These are phyloP conservation scores for Daldinia grandis DNA, from an alignment of 495 filamentous ascomycete genomes.

Conservation along the genomic window DNA sequence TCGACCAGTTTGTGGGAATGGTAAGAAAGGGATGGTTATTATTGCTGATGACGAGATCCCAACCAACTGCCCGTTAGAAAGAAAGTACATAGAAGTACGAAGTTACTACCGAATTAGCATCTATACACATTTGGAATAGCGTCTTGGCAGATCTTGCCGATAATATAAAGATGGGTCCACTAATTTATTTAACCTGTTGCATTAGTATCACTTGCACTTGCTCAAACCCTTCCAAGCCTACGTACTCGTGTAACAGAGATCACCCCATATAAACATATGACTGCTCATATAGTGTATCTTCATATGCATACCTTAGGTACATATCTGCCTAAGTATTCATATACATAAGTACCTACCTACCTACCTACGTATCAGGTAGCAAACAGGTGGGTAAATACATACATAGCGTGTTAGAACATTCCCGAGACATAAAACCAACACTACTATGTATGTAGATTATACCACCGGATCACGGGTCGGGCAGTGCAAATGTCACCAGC, in stretches of 20 bases:
- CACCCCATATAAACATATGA: not conserved
- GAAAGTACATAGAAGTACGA: slow-evolving; percentile 1
- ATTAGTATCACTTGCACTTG: not conserved
- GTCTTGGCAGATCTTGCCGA: slow-evolving; percentile 38
- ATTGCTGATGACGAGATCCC: not conserved
- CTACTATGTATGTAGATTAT: not conserved
- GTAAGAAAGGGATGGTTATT: not conserved
- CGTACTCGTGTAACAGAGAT: not conserved
- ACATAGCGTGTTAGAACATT: not conserved
- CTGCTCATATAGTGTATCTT: not conserved
- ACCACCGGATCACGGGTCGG: slow-evolving; percentile 1
- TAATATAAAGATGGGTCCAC: slow-evolving; percentile 13
- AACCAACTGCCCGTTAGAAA: not conserved
- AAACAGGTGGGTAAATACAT: no score
- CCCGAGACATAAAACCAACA: not conserved
- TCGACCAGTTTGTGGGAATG: not conserved
- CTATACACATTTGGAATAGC: slow-evolving; percentile 26
- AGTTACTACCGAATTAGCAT: not conserved
- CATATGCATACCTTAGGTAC: no score
- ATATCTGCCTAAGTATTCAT: no score
- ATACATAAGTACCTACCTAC: not conserved
- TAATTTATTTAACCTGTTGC: not conserved
- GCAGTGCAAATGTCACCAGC: slow-evolving; percentile 6
- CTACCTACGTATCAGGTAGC: not conserved
- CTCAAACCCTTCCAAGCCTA: not conserved